Conservation (phyloP, 73 alveolate genomes). For the Paramecium pentaurelia region DNA sequence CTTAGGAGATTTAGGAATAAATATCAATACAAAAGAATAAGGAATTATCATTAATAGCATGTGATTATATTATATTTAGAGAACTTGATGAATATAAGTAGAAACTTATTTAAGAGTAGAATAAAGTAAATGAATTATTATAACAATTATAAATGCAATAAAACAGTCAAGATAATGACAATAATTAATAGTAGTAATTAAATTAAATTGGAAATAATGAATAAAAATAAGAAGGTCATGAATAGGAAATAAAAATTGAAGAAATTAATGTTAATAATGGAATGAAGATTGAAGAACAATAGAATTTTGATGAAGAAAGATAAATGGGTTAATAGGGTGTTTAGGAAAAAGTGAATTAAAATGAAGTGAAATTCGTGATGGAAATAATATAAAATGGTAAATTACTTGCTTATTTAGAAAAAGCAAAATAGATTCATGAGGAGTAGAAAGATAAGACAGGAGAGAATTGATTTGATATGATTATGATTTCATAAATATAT, state of each 20-base stretch:
- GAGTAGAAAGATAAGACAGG: not conserved
- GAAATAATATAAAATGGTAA: not conserved
- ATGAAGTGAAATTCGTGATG: not conserved
- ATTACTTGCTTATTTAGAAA: constrained; percentile 4
- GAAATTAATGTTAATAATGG: not conserved
- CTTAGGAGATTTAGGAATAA: not conserved
- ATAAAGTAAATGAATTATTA: not conserved
- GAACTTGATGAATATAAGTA: not conserved
- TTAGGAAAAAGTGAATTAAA: not conserved
- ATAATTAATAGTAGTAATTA: not conserved
- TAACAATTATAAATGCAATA: not conserved
- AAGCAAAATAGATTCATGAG: not conserved
- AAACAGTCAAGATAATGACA: not conserved
- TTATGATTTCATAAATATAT: not conserved
- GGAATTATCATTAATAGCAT: not conserved
- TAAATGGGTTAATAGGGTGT: not conserved
- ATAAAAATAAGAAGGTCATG: not conserved
- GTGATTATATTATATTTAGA: not conserved
- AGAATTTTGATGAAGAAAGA: not conserved
- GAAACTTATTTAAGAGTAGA: not conserved
- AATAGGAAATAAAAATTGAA: not conserved
- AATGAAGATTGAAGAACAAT: not conserved
- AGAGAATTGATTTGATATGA: not conserved
- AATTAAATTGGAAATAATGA: not conserved
- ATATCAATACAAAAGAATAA: not conserved